phyloP scores from a whole-genome alignment of 352 stramenopile genomes.

The Globisporangium solare region DNA sequence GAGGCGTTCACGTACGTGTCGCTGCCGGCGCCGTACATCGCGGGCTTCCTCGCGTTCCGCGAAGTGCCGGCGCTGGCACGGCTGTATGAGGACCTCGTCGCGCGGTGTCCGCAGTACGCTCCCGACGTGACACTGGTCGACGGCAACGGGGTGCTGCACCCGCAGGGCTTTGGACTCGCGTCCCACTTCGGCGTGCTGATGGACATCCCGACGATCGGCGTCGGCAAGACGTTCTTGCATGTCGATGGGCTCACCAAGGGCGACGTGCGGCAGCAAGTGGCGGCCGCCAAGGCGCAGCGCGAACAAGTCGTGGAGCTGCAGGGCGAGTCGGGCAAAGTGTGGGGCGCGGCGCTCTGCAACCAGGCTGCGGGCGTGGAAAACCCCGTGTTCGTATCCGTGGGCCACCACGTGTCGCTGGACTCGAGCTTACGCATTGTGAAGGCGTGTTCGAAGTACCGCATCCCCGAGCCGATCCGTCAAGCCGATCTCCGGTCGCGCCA shows the following conservation, averaged over 20 bases:
- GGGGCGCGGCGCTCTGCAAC: conserved; percentile 69
- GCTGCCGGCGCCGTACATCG: conserved; percentile 75
- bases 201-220: conserved; percentile 88
- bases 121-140: conserved; percentile 92
- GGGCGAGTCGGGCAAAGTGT: conserved; percentile 65
- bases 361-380: conserved; percentile 52
- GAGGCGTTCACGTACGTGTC: conserved; percentile 83
- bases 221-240: conserved; percentile 89
- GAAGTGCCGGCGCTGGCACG: conserved; percentile 70
- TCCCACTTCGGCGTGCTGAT: conserved; percentile 91
- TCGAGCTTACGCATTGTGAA: conserved; percentile 52
- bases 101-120: conserved; percentile 49
- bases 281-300: conserved; percentile 26
- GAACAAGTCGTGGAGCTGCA: conserved; percentile 37
- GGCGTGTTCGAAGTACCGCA: conserved; percentile 57
- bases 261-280: conserved; percentile 52
- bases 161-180: conserved; percentile 88
- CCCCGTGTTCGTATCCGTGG: conserved; percentile 83
- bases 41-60: conserved; percentile 78
- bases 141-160: conserved; percentile 87
- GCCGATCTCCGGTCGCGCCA: conserved; percentile 77
- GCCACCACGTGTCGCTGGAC: conserved; percentile 61
- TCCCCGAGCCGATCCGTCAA: conserved; percentile 84
- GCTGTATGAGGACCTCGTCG: conserved; percentile 54
- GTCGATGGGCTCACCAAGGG: conserved; percentile 82